Base-by-base conservation (phyloP, 345 rosid genomes). In the Eucalyptus marginata region DNA sequence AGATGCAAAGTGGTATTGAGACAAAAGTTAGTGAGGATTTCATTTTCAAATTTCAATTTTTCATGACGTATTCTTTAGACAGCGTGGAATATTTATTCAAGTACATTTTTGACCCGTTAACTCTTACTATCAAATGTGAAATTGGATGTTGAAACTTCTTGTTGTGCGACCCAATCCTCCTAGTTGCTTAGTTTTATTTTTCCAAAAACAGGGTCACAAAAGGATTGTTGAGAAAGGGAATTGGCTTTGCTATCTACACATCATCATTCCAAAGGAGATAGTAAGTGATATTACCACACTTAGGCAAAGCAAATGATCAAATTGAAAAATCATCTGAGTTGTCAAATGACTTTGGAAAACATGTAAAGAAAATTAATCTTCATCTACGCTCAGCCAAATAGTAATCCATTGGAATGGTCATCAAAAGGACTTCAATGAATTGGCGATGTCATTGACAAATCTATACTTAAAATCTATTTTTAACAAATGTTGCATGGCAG, bases 361-460 rank as follows among this genome's bases (percentile, higher is more conserved):
- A 58, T 58, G 64, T 58, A 24, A 25, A 58, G 64, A 58, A 58
- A 25, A 27, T 58, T 27, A 27, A 11, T 11, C 66, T 27, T 12
- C 16, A 11, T 59, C 31, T 27, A 25, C 10, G 5, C 36, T n/a
- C 17, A n/a, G 9, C 71, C 71, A 64, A 64, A 31, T n/a, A 64
- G 36, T 29, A 29, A 64, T 64, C 10, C 9, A 64, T 13, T 29
- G 36, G 16, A 29, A 64, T 64, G 5, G 16, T n/a, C 33, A 29
- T n/a, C 17, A 64, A n/a, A 29, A 24, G 6, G 86, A 27, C 40
- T 62, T 51, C 50, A 89, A 62, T 24, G 89, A 90, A 40, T 91
- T 92, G 9, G 20, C 90, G 15, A 91, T 59, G 66, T 54, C 94
- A 7, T 90, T 88, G 47, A 92, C 91, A 59, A 87, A 92, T n/a